phyloP scores from a whole-genome alignment of 805 yeast genomes.

The Komagataella ulmi region DNA sequence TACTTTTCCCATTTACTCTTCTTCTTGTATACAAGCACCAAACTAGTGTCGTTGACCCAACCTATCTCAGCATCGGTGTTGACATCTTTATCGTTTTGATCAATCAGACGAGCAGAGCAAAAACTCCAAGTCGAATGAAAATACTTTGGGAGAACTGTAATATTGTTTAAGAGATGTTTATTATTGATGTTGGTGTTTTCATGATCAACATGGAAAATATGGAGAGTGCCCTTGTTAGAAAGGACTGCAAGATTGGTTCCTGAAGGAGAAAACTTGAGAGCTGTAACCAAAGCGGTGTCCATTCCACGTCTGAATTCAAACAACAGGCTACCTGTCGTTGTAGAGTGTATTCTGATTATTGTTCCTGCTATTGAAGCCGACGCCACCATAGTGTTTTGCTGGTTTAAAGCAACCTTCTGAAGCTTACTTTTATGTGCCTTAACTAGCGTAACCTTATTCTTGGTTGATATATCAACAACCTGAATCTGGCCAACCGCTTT shows the following conservation, averaged over 20 bases:
- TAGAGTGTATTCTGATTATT: constrained; percentile 59
- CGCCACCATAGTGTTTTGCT: constrained; percentile 57
- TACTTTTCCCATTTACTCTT: constrained; percentile 82
- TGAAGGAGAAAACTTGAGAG: constrained; percentile 73
- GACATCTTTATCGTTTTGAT: constrained; percentile 17
- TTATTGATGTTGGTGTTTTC: constrained; percentile 24
- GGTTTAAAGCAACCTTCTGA: constrained; percentile 48
- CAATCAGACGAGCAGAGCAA: constrained; percentile 47
- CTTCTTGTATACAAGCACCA: constrained; percentile 64
- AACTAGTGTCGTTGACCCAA: constrained; percentile 65
- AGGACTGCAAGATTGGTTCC: constrained; percentile 71
- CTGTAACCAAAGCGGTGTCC: constrained; percentile 70
- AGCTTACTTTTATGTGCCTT: constrained; percentile 66
- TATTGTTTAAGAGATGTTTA: constrained; percentile 48
- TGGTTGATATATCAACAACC: constrained; percentile 58
- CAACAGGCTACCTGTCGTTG: constrained; percentile 53
- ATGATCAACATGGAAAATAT: constrained; percentile 44
- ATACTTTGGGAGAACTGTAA: constrained; percentile 58
- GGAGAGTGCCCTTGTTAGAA: constrained; percentile 83
- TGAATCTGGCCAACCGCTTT: constrained; percentile 67
- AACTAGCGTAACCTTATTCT: constrained; percentile 52
- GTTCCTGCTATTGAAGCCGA: constrained; percentile 80
- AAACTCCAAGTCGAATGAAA: constrained; percentile 84
- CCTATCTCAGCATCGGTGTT: constrained; percentile 25
- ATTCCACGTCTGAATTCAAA: constrained; percentile 84